These are phyloP conservation scores for Fusarium brevicatenulatum DNA, from an alignment of 2,329 filamentous ascomycete species.

Conservation along the genomic window DNA sequence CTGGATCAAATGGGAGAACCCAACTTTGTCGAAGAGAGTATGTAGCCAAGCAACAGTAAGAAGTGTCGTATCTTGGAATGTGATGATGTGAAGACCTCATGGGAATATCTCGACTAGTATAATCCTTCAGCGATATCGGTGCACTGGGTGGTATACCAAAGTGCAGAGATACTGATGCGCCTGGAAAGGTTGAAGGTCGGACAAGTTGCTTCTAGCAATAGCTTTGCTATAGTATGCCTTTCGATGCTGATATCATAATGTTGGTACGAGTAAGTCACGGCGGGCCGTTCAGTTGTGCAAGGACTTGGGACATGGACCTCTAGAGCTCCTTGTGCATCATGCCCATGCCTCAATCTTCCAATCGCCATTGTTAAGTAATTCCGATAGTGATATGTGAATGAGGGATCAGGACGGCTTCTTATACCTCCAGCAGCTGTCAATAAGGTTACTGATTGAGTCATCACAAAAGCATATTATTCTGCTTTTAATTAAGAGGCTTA, in stretches of 20 bases:
- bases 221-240: accelerated
- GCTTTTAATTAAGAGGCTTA: too few species aligned
- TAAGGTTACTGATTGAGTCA: too few species aligned
- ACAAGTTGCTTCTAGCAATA: accelerated
- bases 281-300: background rate
- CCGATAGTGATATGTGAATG: background rate
- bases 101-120: background rate
- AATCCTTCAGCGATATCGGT: accelerated
- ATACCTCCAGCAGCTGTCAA: too few species aligned
- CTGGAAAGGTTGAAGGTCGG: background rate
- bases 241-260: background rate
- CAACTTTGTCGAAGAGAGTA: background rate
- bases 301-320: background rate
- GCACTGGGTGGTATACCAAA: background rate
- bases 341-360: background rate
- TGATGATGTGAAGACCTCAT: background rate
- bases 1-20: background rate
- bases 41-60: background rate
- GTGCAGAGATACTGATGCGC: too few species aligned
- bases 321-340: background rate
- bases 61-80: accelerated
- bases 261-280: background rate
- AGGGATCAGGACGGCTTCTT: too few species aligned
- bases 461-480: too few species aligned
- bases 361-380: background rate